A percentile compares a stretch with the other conserved stretches of the same genome.
phyloP scores from a whole-genome alignment of 2,329 filamentous ascomycete species.

The Penicillium sp. region DNA sequence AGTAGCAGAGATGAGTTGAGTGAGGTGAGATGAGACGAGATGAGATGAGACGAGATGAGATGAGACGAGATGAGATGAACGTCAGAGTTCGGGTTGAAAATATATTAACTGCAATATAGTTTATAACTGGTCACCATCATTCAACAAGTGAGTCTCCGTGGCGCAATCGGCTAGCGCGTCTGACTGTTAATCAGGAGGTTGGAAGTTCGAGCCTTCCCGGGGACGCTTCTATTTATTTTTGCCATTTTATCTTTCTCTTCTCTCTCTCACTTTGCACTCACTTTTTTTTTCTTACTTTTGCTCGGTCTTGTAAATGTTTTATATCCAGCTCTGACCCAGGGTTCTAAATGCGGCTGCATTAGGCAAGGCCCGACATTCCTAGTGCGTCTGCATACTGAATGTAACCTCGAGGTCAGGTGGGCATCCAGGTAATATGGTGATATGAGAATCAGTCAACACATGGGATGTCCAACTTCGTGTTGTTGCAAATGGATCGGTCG shows the following conservation, averaged over 20 bases:
- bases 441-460: slow-evolving; percentile 1
- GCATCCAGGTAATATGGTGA: slow-evolving; percentile 10
- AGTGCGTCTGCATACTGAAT: slow-evolving; percentile 14
- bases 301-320: neutral
- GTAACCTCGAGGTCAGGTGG: slow-evolving; percentile 22
- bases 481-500: slow-evolving; percentile 7
- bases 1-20: no score
- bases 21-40: no score
- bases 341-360: slow-evolving; percentile 7
- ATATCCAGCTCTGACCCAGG: slow-evolving; percentile 3
- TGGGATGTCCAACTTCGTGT: neutral
- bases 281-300: neutral
- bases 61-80: neutral
- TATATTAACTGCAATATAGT: neutral
- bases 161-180: slow-evolving; percentile 39
- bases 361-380: neutral
- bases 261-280: neutral
- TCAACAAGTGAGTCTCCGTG: slow-evolving; percentile 31
- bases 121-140: neutral
- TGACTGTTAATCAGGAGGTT: slow-evolving; percentile 43
- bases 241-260: neutral
- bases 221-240: slow-evolving; percentile 38
- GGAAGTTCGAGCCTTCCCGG: slow-evolving; percentile 52
- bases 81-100: neutral
- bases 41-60: neutral